Evolutionary conservation across 1,139 yeast species (phyloP), one percentile per base, ranked within the genome.

Genomic region (Casaregolazyma suthepensis): DNA sequence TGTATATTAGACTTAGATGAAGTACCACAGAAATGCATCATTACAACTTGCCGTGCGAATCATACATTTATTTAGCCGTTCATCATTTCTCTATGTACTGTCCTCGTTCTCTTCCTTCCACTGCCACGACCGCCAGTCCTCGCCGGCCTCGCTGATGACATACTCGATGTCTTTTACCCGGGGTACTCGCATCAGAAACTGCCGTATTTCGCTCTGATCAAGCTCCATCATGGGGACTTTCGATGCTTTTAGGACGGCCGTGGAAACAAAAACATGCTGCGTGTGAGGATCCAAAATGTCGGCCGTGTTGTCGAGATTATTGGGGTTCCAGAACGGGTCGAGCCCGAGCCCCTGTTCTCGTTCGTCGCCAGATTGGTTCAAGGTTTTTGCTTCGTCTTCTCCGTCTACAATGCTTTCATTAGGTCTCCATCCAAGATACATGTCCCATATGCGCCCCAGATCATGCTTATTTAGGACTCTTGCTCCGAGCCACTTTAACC

Each of bases 401-500:
- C 54, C 23, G 46, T 52, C 56, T 52, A 59, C 55, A 72, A 71
- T 52, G 78, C 73, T 62, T 10, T 51, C 51, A 38, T 49, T 48
- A n/a, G 44, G 48, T 23, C 50, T 45, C 83, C 93, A 89, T 2
- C 96, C 96, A 40, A 91, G 69, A 54, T 90, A 70, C 61, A 83
- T 72, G 71, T 91, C 98, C 97, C 97, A 91, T 17, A 89, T 76
- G 57, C 96, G 76, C 3, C 94, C 96, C 53, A 96, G 72, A 68
- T 89, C 96, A 58, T 78, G 77, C 57, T 85, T 78, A 52, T 91
- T 85, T 81, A 95, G 83, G 7, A 86, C 91, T 68, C 87, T 87
- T 12, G 94, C 80, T n/a, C 97, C 97, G 64, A 88, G 81, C 77
- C 88, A 90, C 65, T 90, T 88, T 59, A 90, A 74, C 97, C 97